Evolutionary conservation across 345 rosid species (phyloP).

Genomic region (Eutrema yunnanense): DNA sequence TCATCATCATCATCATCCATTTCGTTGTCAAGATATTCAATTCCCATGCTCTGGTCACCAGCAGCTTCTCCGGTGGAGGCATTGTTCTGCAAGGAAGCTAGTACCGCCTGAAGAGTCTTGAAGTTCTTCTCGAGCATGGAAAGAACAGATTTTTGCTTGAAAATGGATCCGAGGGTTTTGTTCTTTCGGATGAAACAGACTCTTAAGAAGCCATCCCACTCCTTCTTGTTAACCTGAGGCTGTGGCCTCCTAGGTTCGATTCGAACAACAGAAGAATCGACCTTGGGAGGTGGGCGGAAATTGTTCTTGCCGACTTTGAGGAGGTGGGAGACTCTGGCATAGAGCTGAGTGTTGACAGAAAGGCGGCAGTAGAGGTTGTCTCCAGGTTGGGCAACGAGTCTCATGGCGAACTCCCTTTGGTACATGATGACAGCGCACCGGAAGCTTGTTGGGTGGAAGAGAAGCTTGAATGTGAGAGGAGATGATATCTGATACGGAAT

Average conservation of each 20-base stretch:
- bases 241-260: slow-evolving; percentile 77
- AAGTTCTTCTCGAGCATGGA: slow-evolving; percentile 70
- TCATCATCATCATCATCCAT: slow-evolving; percentile 30
- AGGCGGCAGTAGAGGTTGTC: slow-evolving; percentile 82
- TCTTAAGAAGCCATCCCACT: slow-evolving; percentile 86
- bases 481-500: slow-evolving; percentile 93
- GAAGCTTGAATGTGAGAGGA: slow-evolving; percentile 78
- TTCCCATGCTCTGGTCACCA: slow-evolving; percentile 48
- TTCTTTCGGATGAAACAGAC: slow-evolving; percentile 89
- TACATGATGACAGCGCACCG: slow-evolving; percentile 91
- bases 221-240: slow-evolving; percentile 60
- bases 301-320: slow-evolving; percentile 95
- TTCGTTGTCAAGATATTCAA: slow-evolving; percentile 33
- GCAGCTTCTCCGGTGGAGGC: slow-evolving; percentile 20
- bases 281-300: slow-evolving; percentile 93
- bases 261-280: slow-evolving; percentile 90
- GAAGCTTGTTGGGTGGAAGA: slow-evolving; percentile 72
- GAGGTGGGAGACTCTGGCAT: slow-evolving; percentile 80
- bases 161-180: slow-evolving; percentile 78
- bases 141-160: slow-evolving; percentile 64
- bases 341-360: slow-evolving; percentile 74
- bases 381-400: slow-evolving; percentile 85
- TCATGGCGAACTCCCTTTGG: slow-evolving; percentile 94
- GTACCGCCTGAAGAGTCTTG: slow-evolving; percentile 68
- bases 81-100: slow-evolving; percentile 27